Evolutionary conservation across 768 basidiomycete species (phyloP).

Genomic region (Hydnomerulius pinastri): DNA sequence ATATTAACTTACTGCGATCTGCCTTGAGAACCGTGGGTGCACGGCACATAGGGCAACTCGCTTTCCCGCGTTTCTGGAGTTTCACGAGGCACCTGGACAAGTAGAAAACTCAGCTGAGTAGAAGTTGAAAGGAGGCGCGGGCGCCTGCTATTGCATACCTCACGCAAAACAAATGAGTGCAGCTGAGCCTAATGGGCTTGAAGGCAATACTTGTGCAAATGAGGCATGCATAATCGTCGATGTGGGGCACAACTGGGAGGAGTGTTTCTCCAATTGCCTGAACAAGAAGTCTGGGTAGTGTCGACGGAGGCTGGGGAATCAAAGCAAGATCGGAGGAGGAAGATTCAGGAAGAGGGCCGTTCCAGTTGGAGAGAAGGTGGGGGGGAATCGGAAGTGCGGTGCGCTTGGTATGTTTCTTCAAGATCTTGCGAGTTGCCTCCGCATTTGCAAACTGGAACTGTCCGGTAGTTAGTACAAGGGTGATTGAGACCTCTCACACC

Average conservation of each 20-base stretch:
- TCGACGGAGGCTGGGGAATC: constrained; percentile 30
- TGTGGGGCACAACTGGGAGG: constrained; percentile 74
- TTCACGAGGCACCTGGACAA: constrained; percentile 69
- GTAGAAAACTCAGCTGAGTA: constrained; percentile 16
- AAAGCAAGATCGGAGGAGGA: constrained; percentile 34
- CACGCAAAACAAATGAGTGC: constrained; percentile 80
- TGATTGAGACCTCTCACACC: not conserved
- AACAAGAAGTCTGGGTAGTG: constrained; percentile 66
- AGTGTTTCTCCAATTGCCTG: constrained; percentile 82
- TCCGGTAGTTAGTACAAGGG: not conserved
- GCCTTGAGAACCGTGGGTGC: constrained; percentile 76
- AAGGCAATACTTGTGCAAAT: constrained; percentile 92
- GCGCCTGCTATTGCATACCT: constrained; percentile 35
- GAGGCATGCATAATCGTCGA: constrained; percentile 84
- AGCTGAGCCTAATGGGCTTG: constrained; percentile 83
- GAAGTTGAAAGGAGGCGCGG: not conserved
- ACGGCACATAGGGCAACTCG: constrained; percentile 84
- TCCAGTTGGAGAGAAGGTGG: constrained; percentile 22
- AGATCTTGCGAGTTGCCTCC: constrained; percentile 89
- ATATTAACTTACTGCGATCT: constrained; percentile 63
- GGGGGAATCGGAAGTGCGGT: constrained; percentile 73
- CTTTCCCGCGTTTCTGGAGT: constrained; percentile 81
- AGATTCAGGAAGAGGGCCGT: constrained; percentile 11
- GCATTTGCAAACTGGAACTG: constrained; percentile 83
- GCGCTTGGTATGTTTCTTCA: constrained; percentile 93